Conservation (phyloP, 139 green algal species). For the Chlamydomonas applanata region DNA sequence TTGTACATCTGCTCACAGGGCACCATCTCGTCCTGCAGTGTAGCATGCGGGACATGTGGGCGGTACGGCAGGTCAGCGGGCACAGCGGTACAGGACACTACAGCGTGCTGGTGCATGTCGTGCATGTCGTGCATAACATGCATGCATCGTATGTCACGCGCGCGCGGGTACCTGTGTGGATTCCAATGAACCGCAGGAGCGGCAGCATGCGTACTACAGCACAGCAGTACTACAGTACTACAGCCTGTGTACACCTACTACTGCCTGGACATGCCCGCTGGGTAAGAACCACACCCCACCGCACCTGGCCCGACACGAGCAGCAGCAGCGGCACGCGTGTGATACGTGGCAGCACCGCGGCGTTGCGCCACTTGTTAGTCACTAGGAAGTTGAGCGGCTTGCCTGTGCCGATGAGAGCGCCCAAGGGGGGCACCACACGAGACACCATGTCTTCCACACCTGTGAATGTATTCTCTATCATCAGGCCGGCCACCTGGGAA, state of each 20-base stretch:
- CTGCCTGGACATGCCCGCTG: too few relatives aligned
- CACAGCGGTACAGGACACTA: too few relatives aligned
- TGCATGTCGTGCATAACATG: too few relatives aligned
- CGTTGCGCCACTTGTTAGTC: conserved; percentile 83
- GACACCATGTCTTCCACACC: conserved; percentile 67
- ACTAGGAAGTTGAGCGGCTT: conserved; percentile 83
- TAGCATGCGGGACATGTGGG: too few relatives aligned
- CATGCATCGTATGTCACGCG: too few relatives aligned
- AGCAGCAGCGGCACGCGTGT: conserved; percentile 63
- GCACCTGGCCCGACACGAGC: conserved; percentile 63
- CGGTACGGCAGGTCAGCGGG: too few relatives aligned
- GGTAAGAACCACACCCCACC: not conserved
- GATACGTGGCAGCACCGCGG: conserved; percentile 46
- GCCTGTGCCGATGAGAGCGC: conserved; percentile 53
- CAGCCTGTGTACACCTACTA: too few relatives aligned
- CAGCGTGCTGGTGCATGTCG: too few relatives aligned
- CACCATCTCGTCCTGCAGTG: conserved; percentile 86
- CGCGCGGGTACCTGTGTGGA: not conserved
- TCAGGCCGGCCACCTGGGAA: conserved; percentile 59
- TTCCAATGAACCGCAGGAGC: not conserved
- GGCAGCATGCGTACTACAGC: too few relatives aligned
- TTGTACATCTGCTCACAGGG: conserved; percentile 68
- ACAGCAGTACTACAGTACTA: too few relatives aligned
- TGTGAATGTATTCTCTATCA: conserved; percentile 91
- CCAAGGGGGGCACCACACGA: conserved; percentile 59